These are phyloP conservation scores for Sonneratia caseolaris DNA, from an alignment of 345 rosid species.

Conservation along the genomic window DNA sequence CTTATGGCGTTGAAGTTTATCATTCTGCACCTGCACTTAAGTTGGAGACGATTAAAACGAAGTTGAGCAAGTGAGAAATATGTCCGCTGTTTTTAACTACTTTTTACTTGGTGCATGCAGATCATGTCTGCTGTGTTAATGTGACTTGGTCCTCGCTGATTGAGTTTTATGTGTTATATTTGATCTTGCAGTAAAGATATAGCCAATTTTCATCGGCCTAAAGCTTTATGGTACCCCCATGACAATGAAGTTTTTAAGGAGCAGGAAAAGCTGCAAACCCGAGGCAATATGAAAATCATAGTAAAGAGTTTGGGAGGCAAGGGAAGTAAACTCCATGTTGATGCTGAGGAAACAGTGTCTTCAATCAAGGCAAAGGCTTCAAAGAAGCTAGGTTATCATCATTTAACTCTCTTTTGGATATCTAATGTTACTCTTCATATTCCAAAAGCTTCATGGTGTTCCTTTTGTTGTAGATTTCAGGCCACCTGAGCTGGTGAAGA, in stretches of 20 bases:
- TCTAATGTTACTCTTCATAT: background rate
- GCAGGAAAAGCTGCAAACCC: conserved; percentile 67
- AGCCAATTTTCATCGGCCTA: conserved; percentile 92
- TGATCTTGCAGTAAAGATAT: conserved; percentile 67
- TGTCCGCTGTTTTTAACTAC: background rate
- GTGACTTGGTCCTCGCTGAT: background rate
- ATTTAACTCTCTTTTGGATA: background rate
- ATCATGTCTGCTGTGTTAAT: conserved; percentile 3
- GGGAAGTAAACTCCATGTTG: conserved; percentile 85
- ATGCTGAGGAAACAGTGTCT: conserved; percentile 67
- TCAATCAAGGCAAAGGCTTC: conserved; percentile 85
- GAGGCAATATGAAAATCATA: conserved; percentile 77
- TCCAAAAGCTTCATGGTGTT: conserved; percentile 5
- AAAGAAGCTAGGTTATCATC: conserved; percentile 76
- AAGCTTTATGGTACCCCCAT: conserved; percentile 92
- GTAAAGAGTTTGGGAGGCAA: conserved; percentile 96
- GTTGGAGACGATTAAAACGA: conserved; percentile 82
- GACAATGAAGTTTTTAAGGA: conserved; percentile 84
- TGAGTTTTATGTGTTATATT: background rate
- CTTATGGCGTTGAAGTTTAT: conserved; percentile 70
- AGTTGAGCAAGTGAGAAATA: conserved; percentile 86
- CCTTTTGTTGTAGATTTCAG: conserved; percentile 62
- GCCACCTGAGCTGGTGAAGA: conserved; percentile 69
- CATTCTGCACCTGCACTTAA: conserved; percentile 93
- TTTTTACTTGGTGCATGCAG: background rate